phyloP scores from a whole-genome alignment of 2,329 filamentous ascomycete genomes.

The Whalleya microplaca region DNA sequence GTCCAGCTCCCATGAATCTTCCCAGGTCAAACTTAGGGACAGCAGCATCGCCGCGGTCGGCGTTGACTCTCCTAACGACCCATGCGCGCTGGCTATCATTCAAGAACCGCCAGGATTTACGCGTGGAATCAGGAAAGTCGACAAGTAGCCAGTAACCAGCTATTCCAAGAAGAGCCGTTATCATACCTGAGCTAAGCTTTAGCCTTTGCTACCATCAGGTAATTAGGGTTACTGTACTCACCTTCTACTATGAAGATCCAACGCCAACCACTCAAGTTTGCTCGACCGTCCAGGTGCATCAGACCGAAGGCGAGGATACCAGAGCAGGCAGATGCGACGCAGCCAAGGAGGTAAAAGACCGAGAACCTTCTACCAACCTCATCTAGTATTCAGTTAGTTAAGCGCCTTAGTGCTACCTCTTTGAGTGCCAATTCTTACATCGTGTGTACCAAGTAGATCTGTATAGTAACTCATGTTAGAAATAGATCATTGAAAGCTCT shows the following conservation, averaged over 20 bases:
- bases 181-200: conserved; percentile 43
- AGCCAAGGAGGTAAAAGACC: conserved; percentile 70
- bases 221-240: conserved; percentile 8
- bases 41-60: conserved; percentile 51
- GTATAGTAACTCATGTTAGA: conserved; percentile 1
- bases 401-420: background rate
- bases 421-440: conserved; percentile 47
- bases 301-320: conserved; percentile 73
- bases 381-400: conserved; percentile 41
- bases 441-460: conserved; percentile 69
- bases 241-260: conserved; percentile 69
- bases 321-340: conserved; percentile 66
- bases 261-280: conserved; percentile 61
- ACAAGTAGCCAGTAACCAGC: conserved; percentile 49
- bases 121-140: conserved; percentile 52
- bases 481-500: background rate
- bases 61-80: conserved; percentile 45
- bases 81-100: conserved; percentile 42
- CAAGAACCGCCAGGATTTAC: conserved; percentile 46
- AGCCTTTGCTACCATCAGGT: conserved; percentile 1
- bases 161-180: conserved; percentile 55
- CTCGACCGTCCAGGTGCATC: conserved; percentile 65
- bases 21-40: conserved; percentile 49
- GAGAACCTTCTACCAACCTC: conserved; percentile 73
- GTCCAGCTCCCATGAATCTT: conserved; percentile 41